These are phyloP conservation scores for Musa troglodytarum DNA, from an alignment of 176 grass and related monocot genomes.

Conservation along the genomic window DNA sequence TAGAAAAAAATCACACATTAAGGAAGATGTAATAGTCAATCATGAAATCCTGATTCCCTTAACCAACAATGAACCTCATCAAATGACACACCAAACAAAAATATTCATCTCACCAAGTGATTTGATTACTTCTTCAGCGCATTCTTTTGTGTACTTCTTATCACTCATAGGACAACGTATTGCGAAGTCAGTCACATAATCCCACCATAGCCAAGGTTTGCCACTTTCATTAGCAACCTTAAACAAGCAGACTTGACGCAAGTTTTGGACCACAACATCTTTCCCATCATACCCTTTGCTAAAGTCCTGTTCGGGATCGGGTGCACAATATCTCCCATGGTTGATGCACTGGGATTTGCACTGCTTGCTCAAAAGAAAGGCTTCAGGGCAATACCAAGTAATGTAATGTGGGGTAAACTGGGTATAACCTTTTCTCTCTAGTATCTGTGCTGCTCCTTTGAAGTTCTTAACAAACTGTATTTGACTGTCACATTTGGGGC, in stretches of 20 bases:
- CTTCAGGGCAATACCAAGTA: conserved; percentile 78
- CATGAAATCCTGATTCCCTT: neutral
- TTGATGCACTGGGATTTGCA: conserved; percentile 83
- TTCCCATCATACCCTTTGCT: conserved; percentile 94
- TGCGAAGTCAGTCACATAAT: conserved; percentile 80
- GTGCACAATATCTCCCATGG: conserved; percentile 64
- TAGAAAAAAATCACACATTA: neutral
- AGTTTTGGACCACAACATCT: conserved; percentile 82
- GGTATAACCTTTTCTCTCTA: conserved; percentile 83
- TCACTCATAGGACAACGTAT: conserved; percentile 85
- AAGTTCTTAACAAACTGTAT: conserved; percentile 85
- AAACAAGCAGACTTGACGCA: conserved; percentile 69
- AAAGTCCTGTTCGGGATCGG: conserved; percentile 83
- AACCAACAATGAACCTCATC: too few relatives aligned
- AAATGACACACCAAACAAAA: neutral
- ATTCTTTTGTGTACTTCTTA: conserved; percentile 87
- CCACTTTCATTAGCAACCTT: conserved; percentile 61
- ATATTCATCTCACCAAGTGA: conserved; percentile 57
- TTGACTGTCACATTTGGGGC: conserved; percentile 75
- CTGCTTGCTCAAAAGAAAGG: conserved; percentile 56
- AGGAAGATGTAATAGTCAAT: neutral
- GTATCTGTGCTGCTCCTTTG: conserved; percentile 66
- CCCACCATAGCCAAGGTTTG: conserved; percentile 90
- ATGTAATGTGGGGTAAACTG: conserved; percentile 83
- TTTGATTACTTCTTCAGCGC: conserved; percentile 68